phyloP scores from a whole-genome alignment of 345 rosid genomes.

The Arabidopsis arenosa region DNA sequence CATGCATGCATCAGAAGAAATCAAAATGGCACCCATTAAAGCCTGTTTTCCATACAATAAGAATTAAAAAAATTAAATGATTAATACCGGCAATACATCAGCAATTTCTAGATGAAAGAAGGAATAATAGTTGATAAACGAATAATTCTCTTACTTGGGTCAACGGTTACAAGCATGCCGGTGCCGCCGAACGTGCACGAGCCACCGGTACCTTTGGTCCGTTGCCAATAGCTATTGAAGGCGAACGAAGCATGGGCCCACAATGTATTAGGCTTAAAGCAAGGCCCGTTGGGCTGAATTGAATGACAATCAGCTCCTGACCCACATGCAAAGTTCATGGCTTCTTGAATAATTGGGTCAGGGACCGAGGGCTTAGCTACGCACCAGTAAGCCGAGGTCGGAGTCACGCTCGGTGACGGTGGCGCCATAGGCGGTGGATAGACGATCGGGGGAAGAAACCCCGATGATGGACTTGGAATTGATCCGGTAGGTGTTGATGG shows the following conservation, averaged over 20 bases:
- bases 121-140: background rate
- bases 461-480: constrained; percentile 53
- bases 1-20: constrained; percentile 45
- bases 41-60: constrained; percentile 46
- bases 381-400: constrained; percentile 74
- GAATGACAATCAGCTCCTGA: constrained; percentile 87
- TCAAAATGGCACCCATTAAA: constrained; percentile 66
- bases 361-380: constrained; percentile 96
- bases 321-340: constrained; percentile 93
- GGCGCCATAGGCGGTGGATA: constrained; percentile 79
- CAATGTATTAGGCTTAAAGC: constrained; percentile 77
- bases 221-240: constrained; percentile 95
- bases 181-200: constrained; percentile 93
- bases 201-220: constrained; percentile 73
- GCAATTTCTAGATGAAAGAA: too few relatives aligned
- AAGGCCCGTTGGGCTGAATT: constrained; percentile 66
- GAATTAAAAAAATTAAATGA: background rate
- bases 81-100: background rate
- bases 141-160: constrained; percentile 66
- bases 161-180: constrained; percentile 85
- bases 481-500: constrained; percentile 51
- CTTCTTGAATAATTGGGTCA: constrained; percentile 90
- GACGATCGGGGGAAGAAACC: constrained; percentile 72
- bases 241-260: constrained; percentile 92
- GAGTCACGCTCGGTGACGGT: constrained; percentile 53